Evolutionary conservation across 2,329 filamentous ascomycete genomes (phyloP).

Genomic region (Pseudogymnoascus sp.): DNA sequence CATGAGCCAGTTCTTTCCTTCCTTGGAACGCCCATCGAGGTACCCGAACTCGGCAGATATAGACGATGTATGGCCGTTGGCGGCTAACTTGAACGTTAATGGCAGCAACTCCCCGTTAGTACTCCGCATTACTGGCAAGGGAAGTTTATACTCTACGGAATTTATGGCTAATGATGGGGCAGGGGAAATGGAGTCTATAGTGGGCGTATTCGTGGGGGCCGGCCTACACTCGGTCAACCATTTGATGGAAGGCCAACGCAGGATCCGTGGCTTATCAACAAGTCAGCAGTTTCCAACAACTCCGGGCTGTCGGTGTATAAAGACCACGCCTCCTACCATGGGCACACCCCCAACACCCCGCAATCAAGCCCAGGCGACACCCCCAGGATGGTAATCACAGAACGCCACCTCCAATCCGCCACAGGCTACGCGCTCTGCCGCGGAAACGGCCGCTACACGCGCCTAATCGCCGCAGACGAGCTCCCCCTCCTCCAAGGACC

Average conservation of each 20-base stretch:
- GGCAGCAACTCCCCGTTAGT: neutral
- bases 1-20: neutral
- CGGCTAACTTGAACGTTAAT: neutral
- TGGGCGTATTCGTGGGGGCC: neutral
- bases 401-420: constrained; percentile 22
- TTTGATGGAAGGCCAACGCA: neutral
- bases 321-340: neutral
- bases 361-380: constrained; percentile 24
- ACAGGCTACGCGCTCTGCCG: constrained; percentile 48
- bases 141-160: neutral
- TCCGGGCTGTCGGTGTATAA: neutral
- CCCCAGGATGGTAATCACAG: neutral
- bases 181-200: neutral
- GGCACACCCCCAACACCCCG: neutral
- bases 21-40: neutral
- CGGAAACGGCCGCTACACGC: constrained; percentile 45
- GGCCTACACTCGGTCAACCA: neutral
- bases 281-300: neutral
- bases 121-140: neutral
- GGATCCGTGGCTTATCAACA: neutral
- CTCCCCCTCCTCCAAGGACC: constrained; percentile 33
- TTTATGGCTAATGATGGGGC: neutral
- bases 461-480: constrained; percentile 48
- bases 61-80: constrained; percentile 1
- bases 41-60: neutral